Percentiles rank a stretch among this genome's conserved stretches.
phyloP scores from a whole-genome alignment of 1,139 yeast genomes.

The Ogataea hybrid region DNA sequence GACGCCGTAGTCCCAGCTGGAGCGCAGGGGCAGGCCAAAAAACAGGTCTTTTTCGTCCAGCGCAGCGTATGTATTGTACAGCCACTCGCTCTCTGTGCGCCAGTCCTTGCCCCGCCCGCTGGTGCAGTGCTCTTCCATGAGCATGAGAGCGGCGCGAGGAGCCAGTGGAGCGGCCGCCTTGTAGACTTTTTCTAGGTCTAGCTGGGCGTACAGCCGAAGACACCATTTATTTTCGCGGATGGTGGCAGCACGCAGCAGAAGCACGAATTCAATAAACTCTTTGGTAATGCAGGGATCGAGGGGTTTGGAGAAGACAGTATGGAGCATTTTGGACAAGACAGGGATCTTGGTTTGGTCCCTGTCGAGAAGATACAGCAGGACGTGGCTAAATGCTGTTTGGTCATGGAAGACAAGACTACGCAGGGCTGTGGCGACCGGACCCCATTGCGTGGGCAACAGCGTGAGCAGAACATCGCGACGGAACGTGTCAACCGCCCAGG shows the following conservation, averaged over 20 bases:
- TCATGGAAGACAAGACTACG: background rate
- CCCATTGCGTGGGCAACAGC: background rate
- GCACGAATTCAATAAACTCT: conserved; percentile 39
- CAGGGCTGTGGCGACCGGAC: background rate
- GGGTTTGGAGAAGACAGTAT: conserved; percentile 18
- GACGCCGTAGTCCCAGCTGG: too few relatives aligned
- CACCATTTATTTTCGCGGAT: conserved; percentile 37
- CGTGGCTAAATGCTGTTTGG: conserved; percentile 22
- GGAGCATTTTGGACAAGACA: conserved; percentile 19
- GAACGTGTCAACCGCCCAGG: background rate
- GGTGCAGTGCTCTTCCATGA: conserved; percentile 50
- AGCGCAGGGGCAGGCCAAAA: too few relatives aligned
- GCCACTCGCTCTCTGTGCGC: conserved; percentile 22
- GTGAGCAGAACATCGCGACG: background rate
- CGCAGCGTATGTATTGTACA: too few relatives aligned
- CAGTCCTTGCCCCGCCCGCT: conserved; percentile 13
- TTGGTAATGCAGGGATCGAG: conserved; percentile 6
- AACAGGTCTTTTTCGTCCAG: too few relatives aligned
- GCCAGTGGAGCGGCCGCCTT: conserved; percentile 39
- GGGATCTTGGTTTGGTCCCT: conserved; percentile 16
- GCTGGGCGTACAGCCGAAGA: conserved; percentile 34
- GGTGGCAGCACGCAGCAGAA: conserved; percentile 46
- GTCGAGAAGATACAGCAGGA: conserved; percentile 30
- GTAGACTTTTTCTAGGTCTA: conserved; percentile 37
- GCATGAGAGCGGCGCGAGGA: conserved; percentile 48